Evolutionary conservation across 2,329 filamentous ascomycete genomes (phyloP), one percentile per base, ranked within the genome.

Genomic region (Cladophialophora exuberans): DNA sequence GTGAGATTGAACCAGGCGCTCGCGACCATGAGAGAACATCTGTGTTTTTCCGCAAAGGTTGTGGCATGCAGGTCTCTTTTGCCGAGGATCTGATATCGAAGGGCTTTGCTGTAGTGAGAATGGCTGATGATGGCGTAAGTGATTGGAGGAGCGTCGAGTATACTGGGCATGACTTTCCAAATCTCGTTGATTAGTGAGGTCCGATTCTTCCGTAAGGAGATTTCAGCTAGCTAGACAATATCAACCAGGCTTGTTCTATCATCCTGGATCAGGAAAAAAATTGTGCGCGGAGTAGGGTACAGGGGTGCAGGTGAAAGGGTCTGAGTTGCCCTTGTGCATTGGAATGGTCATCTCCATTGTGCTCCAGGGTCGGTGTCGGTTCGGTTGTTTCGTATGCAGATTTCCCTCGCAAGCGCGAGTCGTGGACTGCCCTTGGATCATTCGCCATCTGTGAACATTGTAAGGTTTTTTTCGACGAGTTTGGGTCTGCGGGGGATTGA

Each of bases 321-420:
- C 44, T 22, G 44, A 47, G 30, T 47, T 47, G 6, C 44, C 44
- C 30, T 47, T 47, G 17, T 36, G 18, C 15, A 47, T 11, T 18
- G 44, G 43, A 23, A 36, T 15, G 17, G 26, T 45, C 42, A 9
- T 22, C 25, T 31, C 22, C 3, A 18, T 18, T 36, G 25, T 18
- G 2, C n/a, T 31, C 23, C 6, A 13, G n/a, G 23, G 17, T 28
- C 7, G 28, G 26, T 20, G 23, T 26, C 15, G 17, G 42, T 6
- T 28, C 42, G 42, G 17, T 6, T 11, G 3, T 13, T 9, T 35
- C 7, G 17, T 31, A 13, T 1, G 30, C 10, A 10, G n/a, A 13
- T 10, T 3, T 18, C 11, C 28, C 11, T 6, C 31, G 11, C 28
- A 7, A 46, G 9, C n/a, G n/a, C 18, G 33, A n/a, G 33, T 7